Base-by-base conservation (phyloP, 768 basidiomycete species). In the Cystoderma amianthinum region DNA sequence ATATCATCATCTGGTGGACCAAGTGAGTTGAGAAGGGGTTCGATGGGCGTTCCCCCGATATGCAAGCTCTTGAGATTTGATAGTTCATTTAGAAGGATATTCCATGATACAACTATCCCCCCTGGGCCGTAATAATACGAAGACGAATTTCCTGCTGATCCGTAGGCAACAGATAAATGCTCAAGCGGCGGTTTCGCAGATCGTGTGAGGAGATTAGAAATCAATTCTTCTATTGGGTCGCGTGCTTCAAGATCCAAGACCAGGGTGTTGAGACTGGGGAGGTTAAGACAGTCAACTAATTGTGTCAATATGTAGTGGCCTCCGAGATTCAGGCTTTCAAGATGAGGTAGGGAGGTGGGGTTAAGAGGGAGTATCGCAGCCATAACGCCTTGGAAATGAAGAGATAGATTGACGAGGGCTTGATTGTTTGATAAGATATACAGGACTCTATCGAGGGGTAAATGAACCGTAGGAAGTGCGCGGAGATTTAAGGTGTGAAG, bases 191-290 rank as follows among this genome's bases (percentile, higher is more conserved):
- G 80, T 25, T 71, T 63, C 20, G 68, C 66, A 0, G 82, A 84
- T 19, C 85, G 76, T 16, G 69, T 53, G 20, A 85, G 65, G 33
- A 89, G 71, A 39, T 65, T 64, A 11, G 72, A 66, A 38, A 88
- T 74, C n/a, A 72, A 71, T 35, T 87, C 83, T 53, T 87, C 85
- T 43, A 85, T 69, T 0, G 82, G 74, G 46, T 85, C 82, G n/a
- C 86, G 74, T 1, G 78, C 68, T 55, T 87, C 85, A 44, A 88
- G 74, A 53, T 87, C 82, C 34, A 88, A 62, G 2, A 66, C 76
- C 12, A 88, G 71, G 18, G 65, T 59, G n/a, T 70, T 71, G 34
- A 89, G 63, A 3, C 57, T 48, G 0, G 86, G 86, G 10, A 80
- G 63, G 17, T 71, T 59, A 32, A 89, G 71, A 1, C 69, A 70